Evolutionary conservation across 2,329 filamentous ascomycete species (phyloP).

Genomic region (Tricladium varicosporioides): DNA sequence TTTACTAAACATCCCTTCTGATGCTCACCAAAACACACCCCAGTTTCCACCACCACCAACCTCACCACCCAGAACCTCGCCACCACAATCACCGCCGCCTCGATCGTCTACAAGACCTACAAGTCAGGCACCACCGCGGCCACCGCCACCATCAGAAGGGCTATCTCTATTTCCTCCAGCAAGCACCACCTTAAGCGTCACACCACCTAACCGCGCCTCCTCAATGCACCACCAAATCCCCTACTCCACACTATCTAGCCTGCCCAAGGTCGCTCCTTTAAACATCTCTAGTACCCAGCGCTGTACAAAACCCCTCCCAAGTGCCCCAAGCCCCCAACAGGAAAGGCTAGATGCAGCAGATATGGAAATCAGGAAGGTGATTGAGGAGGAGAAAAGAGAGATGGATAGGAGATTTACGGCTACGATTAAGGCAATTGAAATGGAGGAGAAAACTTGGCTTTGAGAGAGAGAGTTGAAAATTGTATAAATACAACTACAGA

Average conservation of each 20-base stretch:
- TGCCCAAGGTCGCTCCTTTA: neutral
- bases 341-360: neutral
- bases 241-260: neutral
- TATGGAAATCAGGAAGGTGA: neutral
- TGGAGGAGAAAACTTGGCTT: slow-evolving; percentile 5
- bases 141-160: no score
- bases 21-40: neutral
- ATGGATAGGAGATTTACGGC: neutral
- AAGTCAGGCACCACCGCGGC: no score
- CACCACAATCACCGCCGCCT: no score
- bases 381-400: neutral
- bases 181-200: neutral
- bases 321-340: neutral
- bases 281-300: neutral
- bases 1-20: neutral
- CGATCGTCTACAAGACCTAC: no score
- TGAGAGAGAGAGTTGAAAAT: neutral
- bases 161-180: no score
- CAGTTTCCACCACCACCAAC: neutral
- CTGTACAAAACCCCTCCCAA: neutral
- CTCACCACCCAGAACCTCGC: no score
- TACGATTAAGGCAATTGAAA: neutral
- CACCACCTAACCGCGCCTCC: neutral
- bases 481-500: neutral
- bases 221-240: neutral